phyloP scores from a whole-genome alignment of 1,284 basidiomycete species.

The Testicularia cyperi region DNA sequence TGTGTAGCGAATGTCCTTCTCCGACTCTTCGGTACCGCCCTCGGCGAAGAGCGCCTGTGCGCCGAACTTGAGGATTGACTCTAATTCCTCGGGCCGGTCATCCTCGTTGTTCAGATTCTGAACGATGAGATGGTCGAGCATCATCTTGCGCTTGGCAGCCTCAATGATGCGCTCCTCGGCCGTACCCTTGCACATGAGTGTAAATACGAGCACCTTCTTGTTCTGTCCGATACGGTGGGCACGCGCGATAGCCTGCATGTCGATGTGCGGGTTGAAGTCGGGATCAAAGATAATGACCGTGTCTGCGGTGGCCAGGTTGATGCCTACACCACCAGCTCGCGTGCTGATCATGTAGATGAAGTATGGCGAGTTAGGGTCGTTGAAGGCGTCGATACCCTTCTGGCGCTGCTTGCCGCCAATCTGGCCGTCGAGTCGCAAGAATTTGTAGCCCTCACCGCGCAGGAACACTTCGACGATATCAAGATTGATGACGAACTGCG shows the following conservation, averaged over 20 bases:
- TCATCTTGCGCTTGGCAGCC: slow-evolving; percentile 56
- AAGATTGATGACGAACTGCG: slow-evolving; percentile 58
- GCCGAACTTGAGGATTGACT: slow-evolving; percentile 59
- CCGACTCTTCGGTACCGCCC: slow-evolving; percentile 48
- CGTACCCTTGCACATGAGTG: slow-evolving; percentile 60
- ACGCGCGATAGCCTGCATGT: slow-evolving; percentile 78
- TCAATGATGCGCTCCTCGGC: slow-evolving; percentile 61
- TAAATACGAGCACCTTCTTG: slow-evolving; percentile 61
- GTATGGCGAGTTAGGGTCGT: slow-evolving; percentile 74
- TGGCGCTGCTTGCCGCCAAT: slow-evolving; percentile 42
- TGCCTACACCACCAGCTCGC: slow-evolving; percentile 61
- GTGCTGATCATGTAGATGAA: slow-evolving; percentile 59
- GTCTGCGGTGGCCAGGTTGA: slow-evolving; percentile 68
- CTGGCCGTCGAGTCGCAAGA: slow-evolving; percentile 50
- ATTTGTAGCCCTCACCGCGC: slow-evolving; percentile 53
- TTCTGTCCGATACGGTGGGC: slow-evolving; percentile 69
- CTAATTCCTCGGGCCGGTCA: slow-evolving; percentile 47
- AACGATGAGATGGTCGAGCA: slow-evolving; percentile 60
- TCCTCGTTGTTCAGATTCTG: slow-evolving; percentile 49
- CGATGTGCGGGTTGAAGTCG: slow-evolving; percentile 92
- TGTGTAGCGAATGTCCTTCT: slow-evolving; percentile 53
- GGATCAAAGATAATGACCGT: slow-evolving; percentile 90
- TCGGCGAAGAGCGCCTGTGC: slow-evolving; percentile 59
- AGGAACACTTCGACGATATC: slow-evolving; percentile 60
- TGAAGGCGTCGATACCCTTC: slow-evolving; percentile 80